These are phyloP conservation scores for Chaetothyriales sp. DNA, from an alignment of 2,329 filamentous ascomycete genomes.

Conservation along the genomic window DNA sequence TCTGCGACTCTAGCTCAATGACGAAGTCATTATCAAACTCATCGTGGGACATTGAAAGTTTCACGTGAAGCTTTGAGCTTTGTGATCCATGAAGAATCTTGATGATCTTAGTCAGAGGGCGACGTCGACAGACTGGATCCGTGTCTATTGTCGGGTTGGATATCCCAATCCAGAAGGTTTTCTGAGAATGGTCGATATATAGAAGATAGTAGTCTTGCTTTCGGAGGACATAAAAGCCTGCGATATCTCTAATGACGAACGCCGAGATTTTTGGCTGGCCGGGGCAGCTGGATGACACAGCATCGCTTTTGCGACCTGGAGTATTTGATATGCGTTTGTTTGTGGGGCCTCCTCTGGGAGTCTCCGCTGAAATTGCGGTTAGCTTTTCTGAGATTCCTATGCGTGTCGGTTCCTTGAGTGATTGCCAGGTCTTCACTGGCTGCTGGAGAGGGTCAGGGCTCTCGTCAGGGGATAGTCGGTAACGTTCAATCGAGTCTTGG, in stretches of 20 bases:
- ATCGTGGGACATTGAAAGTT: slow-evolving; percentile 1
- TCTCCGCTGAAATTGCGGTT: neutral
- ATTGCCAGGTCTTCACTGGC: neutral
- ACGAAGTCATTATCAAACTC: neutral
- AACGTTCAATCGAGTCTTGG: neutral
- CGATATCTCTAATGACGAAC: neutral
- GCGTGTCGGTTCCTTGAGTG: neutral
- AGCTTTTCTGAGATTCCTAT: neutral
- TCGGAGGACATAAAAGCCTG: neutral
- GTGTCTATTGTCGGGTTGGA: slow-evolving; percentile 1
- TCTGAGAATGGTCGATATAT: slow-evolving; percentile 4
- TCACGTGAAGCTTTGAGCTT: neutral
- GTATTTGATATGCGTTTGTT: neutral
- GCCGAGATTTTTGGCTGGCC: neutral
- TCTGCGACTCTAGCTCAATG: neutral
- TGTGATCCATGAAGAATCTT: slow-evolving; percentile 1
- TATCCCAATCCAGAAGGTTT: slow-evolving; percentile 5
- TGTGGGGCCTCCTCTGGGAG: neutral
- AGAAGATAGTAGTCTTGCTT: slow-evolving; percentile 1
- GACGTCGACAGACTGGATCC: slow-evolving; percentile 1
- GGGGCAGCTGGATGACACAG: neutral
- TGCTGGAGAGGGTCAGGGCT: neutral
- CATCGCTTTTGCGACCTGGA: neutral
- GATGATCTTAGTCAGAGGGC: slow-evolving; percentile 4
- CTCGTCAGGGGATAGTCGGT: neutral